Percentiles rank a stretch among this genome's conserved stretches.
phyloP scores from a whole-genome alignment of 768 basidiomycete genomes.

The Agaricus subrufescens region DNA sequence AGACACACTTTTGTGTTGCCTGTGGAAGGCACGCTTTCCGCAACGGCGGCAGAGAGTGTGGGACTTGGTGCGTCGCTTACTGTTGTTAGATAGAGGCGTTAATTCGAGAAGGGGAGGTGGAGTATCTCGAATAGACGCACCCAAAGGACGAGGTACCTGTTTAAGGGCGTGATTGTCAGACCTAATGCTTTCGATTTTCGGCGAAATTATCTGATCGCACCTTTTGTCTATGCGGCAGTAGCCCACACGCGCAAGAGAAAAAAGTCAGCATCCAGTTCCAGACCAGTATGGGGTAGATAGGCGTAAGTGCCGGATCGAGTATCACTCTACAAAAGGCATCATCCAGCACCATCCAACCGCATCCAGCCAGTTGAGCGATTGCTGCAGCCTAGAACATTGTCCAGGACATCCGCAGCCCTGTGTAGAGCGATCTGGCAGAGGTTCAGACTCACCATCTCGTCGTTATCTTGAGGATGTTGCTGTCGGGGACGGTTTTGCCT shows the following conservation, averaged over 20 bases:
- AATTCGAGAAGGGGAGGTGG: not conserved
- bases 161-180: not conserved
- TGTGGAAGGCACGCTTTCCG: constrained; percentile 94
- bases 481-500: constrained; percentile 6
- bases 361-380: constrained; percentile 8
- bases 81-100: constrained; percentile 24
- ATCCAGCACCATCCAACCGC: constrained; percentile 9
- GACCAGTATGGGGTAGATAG: too few relatives aligned
- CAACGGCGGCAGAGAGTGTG: constrained; percentile 98
- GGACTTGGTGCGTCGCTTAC: constrained; percentile 96
- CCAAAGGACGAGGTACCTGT: constrained; percentile 95
- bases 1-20: constrained; percentile 91
- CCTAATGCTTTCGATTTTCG: not conserved
- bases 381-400: not conserved
- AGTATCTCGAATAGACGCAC: constrained; percentile 42
- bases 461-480: constrained; percentile 13
- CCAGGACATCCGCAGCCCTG: not conserved
- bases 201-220: constrained; percentile 38
- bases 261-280: not conserved
- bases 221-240: constrained; percentile 66
- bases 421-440: not conserved
- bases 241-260: constrained; percentile 4
- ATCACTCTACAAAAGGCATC: not conserved
- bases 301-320: not conserved
- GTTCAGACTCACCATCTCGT: constrained; percentile 13